Conservation (phyloP, 805 yeast genomes). For the Nakazawaea ernobii region DNA sequence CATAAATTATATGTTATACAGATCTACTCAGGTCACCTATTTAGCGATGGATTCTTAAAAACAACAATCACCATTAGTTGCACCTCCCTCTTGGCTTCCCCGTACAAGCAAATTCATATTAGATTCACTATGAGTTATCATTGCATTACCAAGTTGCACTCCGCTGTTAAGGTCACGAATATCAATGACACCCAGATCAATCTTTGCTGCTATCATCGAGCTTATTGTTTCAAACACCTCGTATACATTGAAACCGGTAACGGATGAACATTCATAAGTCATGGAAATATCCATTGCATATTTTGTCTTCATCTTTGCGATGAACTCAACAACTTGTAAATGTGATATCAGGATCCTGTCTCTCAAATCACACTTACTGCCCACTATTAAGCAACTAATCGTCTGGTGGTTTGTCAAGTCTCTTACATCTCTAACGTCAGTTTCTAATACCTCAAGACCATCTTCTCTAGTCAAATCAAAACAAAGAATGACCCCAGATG, state of each 20-base stretch:
- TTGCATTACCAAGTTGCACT: conserved; percentile 8
- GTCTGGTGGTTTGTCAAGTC: conserved; percentile 22
- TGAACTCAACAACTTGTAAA: conserved; percentile 5
- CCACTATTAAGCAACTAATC: conserved; percentile 26
- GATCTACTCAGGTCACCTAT: too few relatives aligned
- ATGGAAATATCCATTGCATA: conserved; percentile 21
- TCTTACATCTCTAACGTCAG: conserved; percentile 25
- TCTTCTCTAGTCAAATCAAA: conserved; percentile 24
- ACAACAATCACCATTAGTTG: neutral
- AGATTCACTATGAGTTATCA: conserved; percentile 6
- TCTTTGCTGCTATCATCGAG: conserved; percentile 35
- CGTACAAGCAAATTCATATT: conserved; percentile 1
- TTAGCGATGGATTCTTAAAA: too few relatives aligned
- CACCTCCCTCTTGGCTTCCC: neutral
- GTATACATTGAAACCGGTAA: conserved; percentile 33
- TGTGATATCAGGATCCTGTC: neutral
- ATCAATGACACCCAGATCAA: conserved; percentile 33
- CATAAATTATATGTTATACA: too few relatives aligned
- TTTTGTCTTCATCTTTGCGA: neutral
- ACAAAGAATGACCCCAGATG: conserved; percentile 31
- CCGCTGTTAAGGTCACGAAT: conserved; percentile 4
- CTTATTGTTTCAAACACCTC: conserved; percentile 34
- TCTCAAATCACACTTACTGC: conserved; percentile 27
- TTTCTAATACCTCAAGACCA: conserved; percentile 23
- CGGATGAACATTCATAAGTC: conserved; percentile 31